Conservation (phyloP, 129 eudicot genomes). For the Heracleum sosnowskyi region DNA sequence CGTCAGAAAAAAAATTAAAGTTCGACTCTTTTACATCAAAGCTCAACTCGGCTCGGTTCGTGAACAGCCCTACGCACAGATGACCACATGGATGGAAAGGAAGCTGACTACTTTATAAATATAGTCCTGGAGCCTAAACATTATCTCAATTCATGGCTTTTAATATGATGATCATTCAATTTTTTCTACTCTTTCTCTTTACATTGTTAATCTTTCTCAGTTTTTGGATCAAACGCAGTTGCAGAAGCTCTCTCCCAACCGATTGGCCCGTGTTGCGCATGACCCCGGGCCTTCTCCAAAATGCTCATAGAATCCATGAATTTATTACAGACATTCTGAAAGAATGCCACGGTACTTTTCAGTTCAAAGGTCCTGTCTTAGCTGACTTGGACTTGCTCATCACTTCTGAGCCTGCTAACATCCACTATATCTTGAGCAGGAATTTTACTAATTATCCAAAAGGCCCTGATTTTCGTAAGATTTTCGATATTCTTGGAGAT, state of each 20-base stretch:
- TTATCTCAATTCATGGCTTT: neutral
- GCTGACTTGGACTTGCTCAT: conserved; percentile 19
- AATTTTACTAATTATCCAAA: conserved; percentile 30
- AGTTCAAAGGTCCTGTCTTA: conserved; percentile 29
- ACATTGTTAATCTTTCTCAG: neutral
- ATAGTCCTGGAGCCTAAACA: neutral
- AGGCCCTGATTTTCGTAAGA: conserved; percentile 20
- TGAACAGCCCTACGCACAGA: no score
- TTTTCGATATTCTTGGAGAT: conserved; percentile 20
- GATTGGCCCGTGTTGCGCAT: conserved; percentile 28
- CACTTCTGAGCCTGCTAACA: conserved; percentile 33
- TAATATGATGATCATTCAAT: neutral
- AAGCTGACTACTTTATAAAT: no score
- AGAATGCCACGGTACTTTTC: conserved; percentile 8
- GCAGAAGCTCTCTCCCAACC: neutral
- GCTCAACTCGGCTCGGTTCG: no score
- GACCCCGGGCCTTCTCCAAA: conserved; percentile 16
- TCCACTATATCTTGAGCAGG: conserved; percentile 27
- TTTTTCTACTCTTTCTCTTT: neutral
- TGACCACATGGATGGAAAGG: no score
- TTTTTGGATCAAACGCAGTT: neutral
- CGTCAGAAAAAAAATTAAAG: no score
- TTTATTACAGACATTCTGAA: conserved; percentile 7
- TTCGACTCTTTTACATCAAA: no score
- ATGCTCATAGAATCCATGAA: conserved; percentile 19